These are phyloP conservation scores for Peronospora tabacina DNA, from an alignment of 352 stramenopile species.

Conservation along the genomic window DNA sequence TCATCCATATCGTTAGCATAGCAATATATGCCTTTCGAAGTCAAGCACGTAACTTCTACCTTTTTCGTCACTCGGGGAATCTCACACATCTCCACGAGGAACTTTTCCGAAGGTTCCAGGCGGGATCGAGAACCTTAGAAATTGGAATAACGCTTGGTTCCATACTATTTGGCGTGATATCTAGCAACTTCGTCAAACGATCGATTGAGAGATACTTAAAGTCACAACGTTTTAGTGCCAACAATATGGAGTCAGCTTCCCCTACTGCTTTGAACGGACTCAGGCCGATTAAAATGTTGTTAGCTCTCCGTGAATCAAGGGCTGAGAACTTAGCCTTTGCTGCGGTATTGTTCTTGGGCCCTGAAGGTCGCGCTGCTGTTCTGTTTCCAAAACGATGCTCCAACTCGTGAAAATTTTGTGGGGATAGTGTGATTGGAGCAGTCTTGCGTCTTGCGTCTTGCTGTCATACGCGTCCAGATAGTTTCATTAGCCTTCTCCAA, in stretches of 20 bases:
- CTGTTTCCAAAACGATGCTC: constrained; percentile 46
- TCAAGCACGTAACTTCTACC: constrained; percentile 23
- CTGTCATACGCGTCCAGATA: constrained; percentile 67
- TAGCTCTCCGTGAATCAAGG: constrained; percentile 62
- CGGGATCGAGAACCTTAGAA: constrained; percentile 46
- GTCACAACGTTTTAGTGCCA: constrained; percentile 41
- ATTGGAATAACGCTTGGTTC: constrained; percentile 67
- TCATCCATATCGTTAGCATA: neutral
- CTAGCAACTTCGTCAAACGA: constrained; percentile 45
- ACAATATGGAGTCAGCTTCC: constrained; percentile 41
- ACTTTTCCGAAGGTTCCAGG: constrained; percentile 51
- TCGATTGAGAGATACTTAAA: constrained; percentile 57
- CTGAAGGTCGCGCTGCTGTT: constrained; percentile 7
- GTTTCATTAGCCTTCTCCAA: constrained; percentile 54
- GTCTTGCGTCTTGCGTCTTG: constrained; percentile 54
- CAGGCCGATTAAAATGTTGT: constrained; percentile 76
- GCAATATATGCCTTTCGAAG: neutral
- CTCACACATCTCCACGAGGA: constrained; percentile 66
- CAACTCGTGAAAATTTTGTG: constrained; percentile 60
- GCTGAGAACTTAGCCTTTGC: constrained; percentile 45
- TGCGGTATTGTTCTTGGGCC: constrained; percentile 13
- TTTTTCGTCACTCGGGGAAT: constrained; percentile 66
- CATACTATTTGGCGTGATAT: constrained; percentile 58
- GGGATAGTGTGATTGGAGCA: constrained; percentile 61
- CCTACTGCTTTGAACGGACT: constrained; percentile 65